A percentile compares a stretch with the other conserved stretches of the same genome.
phyloP scores from a whole-genome alignment of 148 eudicot genomes.

The Pouteria glomerata region DNA sequence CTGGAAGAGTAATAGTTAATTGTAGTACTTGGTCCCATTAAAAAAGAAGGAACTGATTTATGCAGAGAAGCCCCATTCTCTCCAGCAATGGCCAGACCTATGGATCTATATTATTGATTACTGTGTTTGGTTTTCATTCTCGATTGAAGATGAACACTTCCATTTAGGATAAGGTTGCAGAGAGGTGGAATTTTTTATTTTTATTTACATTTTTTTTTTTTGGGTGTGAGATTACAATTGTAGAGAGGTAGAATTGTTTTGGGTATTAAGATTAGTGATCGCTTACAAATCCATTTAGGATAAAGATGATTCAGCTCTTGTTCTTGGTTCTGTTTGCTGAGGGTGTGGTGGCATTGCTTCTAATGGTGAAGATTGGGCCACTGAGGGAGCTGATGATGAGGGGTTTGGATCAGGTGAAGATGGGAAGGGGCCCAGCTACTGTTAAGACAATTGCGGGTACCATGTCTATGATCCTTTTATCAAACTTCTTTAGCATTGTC shows the following conservation, averaged over 20 bases:
- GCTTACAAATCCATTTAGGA: neutral
- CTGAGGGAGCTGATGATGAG: slow-evolving; percentile 81
- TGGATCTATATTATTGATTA: too few species aligned
- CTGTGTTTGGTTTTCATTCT: slow-evolving; percentile 14
- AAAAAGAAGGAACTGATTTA: too few species aligned
- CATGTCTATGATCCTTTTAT: slow-evolving; percentile 69
- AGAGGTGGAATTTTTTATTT: too few species aligned
- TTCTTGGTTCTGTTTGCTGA: slow-evolving; percentile 73
- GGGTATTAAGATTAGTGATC: slow-evolving; percentile 8
- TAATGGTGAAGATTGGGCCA: slow-evolving; percentile 90
- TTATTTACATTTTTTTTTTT: too few species aligned
- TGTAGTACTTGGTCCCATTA: too few species aligned
- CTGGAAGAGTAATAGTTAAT: too few species aligned
- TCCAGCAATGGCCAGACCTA: too few species aligned
- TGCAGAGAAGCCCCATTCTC: neutral
- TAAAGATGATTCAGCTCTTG: slow-evolving; percentile 80
- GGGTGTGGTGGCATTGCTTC: slow-evolving; percentile 63
- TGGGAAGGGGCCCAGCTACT: slow-evolving; percentile 86
- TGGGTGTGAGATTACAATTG: too few species aligned
- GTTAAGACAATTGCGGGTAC: slow-evolving; percentile 87
- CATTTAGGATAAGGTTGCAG: too few species aligned
- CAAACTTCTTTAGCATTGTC: slow-evolving; percentile 67
- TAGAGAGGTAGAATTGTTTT: too few species aligned
- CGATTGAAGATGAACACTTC: neutral
- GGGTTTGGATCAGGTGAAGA: slow-evolving; percentile 89